phyloP scores from a whole-genome alignment of 106 monocot species.

The Chionographis japonica region DNA sequence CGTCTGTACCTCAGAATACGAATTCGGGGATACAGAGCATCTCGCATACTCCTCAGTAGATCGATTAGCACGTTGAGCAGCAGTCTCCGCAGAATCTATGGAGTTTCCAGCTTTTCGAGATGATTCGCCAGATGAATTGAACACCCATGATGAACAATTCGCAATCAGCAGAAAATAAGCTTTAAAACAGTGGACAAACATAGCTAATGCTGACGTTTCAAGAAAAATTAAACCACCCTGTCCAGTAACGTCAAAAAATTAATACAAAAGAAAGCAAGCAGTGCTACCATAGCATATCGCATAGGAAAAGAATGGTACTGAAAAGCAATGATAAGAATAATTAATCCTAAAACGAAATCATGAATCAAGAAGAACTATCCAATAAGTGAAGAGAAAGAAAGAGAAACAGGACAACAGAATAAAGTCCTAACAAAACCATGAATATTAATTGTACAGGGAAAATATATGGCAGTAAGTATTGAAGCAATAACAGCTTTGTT shows the following conservation, averaged over 20 bases:
- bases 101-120: not conserved
- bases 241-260: constrained; percentile 4
- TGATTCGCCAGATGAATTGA: constrained; percentile 6
- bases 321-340: no score
- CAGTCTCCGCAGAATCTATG: constrained; percentile 2
- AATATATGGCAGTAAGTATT: not conserved
- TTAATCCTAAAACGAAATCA: no score
- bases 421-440: not conserved
- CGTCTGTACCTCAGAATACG: constrained; percentile 14
- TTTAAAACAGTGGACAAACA: constrained; percentile 42
- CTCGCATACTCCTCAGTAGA: constrained; percentile 4
- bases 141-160: constrained; percentile 1
- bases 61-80: constrained; percentile 4
- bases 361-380: not conserved
- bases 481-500: no score
- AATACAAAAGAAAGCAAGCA: not conserved
- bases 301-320: no score
- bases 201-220: constrained; percentile 58
- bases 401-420: no score
- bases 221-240: constrained; percentile 77
- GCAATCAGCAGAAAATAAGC: constrained; percentile 32
- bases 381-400: not conserved
- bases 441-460: not conserved
- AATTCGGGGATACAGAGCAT: not conserved
- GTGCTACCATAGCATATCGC: no score